Percentiles rank a stretch among this genome's conserved stretches.
Conservation (phyloP, 1,284 basidiomycete genomes). For the Serendipita sp. region DNA sequence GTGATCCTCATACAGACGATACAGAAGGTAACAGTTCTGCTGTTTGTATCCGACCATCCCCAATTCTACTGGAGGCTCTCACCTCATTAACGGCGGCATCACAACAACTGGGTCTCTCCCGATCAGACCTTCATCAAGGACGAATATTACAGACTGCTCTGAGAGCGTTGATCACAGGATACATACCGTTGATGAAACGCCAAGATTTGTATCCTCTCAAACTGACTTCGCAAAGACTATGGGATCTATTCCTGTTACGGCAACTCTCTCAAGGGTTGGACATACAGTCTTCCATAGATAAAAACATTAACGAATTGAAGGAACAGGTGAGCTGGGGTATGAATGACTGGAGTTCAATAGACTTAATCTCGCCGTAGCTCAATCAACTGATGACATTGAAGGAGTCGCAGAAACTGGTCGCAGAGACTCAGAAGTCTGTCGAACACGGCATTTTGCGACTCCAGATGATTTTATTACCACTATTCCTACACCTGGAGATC, state of each 20-base stretch:
- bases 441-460: constrained; percentile 7
- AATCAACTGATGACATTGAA: constrained; percentile 24
- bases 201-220: background rate
- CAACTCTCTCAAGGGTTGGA: background rate
- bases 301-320: background rate
- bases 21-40: background rate
- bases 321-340: background rate
- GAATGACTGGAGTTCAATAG: constrained; percentile 11
- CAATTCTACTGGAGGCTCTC: background rate
- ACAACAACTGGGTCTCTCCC: background rate
- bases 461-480: constrained; percentile 5
- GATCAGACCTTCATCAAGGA: background rate
- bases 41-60: background rate
- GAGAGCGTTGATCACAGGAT: background rate
- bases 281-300: background rate
- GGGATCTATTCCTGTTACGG: background rate
- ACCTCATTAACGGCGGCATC: background rate
- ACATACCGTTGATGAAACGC: background rate
- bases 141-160: background rate
- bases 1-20: background rate
- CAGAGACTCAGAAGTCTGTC: constrained; percentile 5
- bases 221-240: background rate
- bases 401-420: constrained; percentile 18
- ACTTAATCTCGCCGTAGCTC: constrained; percentile 20
- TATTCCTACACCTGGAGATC: constrained; percentile 14